These are phyloP conservation scores for Butyriboletus appendiculatus DNA, from an alignment of 1,284 basidiomycete genomes.

Conservation along the genomic window DNA sequence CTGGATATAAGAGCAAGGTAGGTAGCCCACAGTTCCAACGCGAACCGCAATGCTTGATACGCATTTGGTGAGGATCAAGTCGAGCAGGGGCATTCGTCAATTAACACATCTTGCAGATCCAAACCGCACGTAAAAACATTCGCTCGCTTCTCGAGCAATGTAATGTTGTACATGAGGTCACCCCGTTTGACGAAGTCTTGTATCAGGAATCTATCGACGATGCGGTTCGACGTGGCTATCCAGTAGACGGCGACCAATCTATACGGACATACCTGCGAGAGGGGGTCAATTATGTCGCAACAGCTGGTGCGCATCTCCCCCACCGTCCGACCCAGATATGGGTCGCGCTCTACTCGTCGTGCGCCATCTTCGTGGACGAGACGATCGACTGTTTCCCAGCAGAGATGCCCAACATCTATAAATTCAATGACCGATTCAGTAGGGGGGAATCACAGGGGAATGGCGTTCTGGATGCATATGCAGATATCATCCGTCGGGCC, in stretches of 20 bases:
- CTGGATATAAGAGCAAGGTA: constrained; percentile 14
- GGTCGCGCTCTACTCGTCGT: constrained; percentile 36
- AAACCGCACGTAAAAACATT: constrained; percentile 11
- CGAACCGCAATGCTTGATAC: constrained; percentile 7
- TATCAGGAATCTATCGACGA: constrained; percentile 23
- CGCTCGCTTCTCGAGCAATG: constrained; percentile 22
- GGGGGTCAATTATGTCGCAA: constrained; percentile 17
- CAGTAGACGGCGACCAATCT: constrained; percentile 13
- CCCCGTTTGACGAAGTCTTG: constrained; percentile 12
- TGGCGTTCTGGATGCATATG: too few relatives aligned
- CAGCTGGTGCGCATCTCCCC: constrained; percentile 11
- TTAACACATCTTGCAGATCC: constrained; percentile 12
- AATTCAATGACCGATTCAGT: constrained; percentile 22
- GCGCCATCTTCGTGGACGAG: constrained; percentile 37
- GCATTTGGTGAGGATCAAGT: constrained; percentile 14
- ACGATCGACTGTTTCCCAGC: constrained; percentile 4
- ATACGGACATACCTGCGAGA: constrained; percentile 14
- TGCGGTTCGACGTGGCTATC: constrained; percentile 16
- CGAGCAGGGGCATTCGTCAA: not conserved
- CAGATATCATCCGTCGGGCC: too few relatives aligned
- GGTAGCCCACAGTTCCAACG: not conserved
- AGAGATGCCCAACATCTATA: constrained; percentile 22
- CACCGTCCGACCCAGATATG: constrained; percentile 22
- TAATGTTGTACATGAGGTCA: constrained; percentile 16
- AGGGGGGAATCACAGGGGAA: too few relatives aligned